These are phyloP conservation scores for Helotiales sp. DNA, from an alignment of 2,329 filamentous ascomycete genomes.

Conservation along the genomic window DNA sequence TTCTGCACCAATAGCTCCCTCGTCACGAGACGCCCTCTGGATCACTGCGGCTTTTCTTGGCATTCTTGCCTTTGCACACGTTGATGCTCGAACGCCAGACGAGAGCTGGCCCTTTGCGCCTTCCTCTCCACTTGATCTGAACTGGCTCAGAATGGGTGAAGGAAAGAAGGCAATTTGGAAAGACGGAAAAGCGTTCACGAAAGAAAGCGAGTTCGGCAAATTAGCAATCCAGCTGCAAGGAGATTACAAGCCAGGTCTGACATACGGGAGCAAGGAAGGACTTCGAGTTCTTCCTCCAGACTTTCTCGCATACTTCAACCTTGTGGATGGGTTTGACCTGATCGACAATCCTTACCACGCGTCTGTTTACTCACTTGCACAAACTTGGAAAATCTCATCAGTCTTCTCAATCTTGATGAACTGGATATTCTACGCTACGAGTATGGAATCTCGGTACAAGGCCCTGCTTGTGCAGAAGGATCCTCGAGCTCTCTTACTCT, in stretches of 20 bases:
- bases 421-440: slow-evolving; percentile 48
- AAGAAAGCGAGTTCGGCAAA: slow-evolving; percentile 36
- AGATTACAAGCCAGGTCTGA: not conserved
- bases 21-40: slow-evolving; percentile 49
- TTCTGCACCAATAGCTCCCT: slow-evolving; percentile 35
- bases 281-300: slow-evolving; percentile 4
- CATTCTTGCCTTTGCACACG: slow-evolving; percentile 44
- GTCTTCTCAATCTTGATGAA: slow-evolving; percentile 34
- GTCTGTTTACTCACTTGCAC: not conserved
- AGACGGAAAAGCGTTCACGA: not conserved
- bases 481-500: slow-evolving; percentile 50
- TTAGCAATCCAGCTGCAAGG: not conserved
- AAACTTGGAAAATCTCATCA: slow-evolving; percentile 8
- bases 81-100: slow-evolving; percentile 43
- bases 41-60: slow-evolving; percentile 48
- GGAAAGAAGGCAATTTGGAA: slow-evolving; percentile 57
- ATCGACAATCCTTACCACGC: slow-evolving; percentile 22
- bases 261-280: not conserved
- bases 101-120: slow-evolving; percentile 57
- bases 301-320: slow-evolving; percentile 17
- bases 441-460: slow-evolving; percentile 38
- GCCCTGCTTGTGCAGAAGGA: slow-evolving; percentile 50
- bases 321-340: slow-evolving; percentile 2
- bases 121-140: slow-evolving; percentile 39
- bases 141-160: slow-evolving; percentile 58